A percentile compares a stretch with the other conserved stretches of the same genome.
Evolutionary conservation across 2,329 filamentous ascomycete species (phyloP).

Genomic region (Emergomyces pasteurianus): DNA sequence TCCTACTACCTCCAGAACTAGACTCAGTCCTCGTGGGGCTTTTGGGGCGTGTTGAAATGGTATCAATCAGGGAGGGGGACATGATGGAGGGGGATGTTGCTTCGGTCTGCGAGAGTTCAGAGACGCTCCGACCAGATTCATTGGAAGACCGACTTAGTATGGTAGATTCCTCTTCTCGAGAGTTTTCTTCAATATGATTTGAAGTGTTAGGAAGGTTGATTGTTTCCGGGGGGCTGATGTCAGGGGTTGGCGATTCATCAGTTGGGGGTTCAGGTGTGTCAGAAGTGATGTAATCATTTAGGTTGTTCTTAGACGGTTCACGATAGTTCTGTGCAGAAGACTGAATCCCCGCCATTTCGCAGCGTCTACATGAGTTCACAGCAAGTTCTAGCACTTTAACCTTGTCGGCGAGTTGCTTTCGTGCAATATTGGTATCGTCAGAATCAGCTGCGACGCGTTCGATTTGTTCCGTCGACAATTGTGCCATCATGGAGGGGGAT

Average conservation of each 20-base stretch:
- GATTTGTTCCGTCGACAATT: conserved; percentile 20
- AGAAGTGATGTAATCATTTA: neutral
- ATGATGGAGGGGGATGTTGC: neutral
- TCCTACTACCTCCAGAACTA: neutral
- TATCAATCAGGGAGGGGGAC: neutral
- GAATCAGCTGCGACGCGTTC: conserved; percentile 16
- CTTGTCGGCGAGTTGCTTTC: conserved; percentile 5
- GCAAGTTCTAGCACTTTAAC: conserved; percentile 10
- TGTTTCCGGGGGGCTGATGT: neutral
- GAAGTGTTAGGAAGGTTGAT: neutral
- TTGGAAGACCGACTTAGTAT: neutral
- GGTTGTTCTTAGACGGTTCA: conserved; percentile 3
- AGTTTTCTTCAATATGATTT: neutral
- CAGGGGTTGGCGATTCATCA: neutral
- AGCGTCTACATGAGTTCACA: conserved; percentile 10
- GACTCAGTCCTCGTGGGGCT: conserved; percentile 1
- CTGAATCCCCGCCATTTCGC: conserved; percentile 11
- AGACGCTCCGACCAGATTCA: neutral
- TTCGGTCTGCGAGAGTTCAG: neutral
- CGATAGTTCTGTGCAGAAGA: conserved; percentile 8
- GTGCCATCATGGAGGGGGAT: conserved; percentile 19
- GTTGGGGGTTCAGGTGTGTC: conserved; percentile 3
- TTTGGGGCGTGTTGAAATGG: neutral
- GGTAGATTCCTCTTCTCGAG: neutral
- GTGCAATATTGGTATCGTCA: conserved; percentile 8